Evolutionary conservation across 306 rosid genomes (phyloP), one percentile per base, ranked within the genome.

Genomic region (Vigna angularis): DNA sequence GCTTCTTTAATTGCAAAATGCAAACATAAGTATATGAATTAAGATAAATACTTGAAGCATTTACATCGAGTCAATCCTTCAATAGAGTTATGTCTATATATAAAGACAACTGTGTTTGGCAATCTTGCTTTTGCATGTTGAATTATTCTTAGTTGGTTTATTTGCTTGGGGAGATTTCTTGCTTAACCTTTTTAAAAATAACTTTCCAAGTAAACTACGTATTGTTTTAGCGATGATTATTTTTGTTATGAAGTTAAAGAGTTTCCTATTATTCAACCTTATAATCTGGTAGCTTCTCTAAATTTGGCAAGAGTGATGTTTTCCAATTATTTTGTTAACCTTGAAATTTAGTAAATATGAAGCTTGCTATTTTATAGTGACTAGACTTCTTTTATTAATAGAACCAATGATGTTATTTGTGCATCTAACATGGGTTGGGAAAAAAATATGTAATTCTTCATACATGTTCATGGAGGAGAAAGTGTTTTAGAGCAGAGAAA

Each of bases 1-100:
- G 10, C 42, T 56, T 53, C 32, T 49, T 47, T 48, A 16, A 66
- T 74, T 24, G 64, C 32, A 56, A 22, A 9, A 56, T 59, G 32
- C 15, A 36, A 20, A 52, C 47, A 50, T 20, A 28, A 7, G 51
- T 49, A 40, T 45, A 11, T 69, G 98, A 88, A 75, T 65, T 90
- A 66, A 85, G 76, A 83, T 55, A 86, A 70, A 87, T 90, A 49
- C 86, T 89, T 86, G 91, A 90, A 91, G 89, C 80, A 84, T 75
- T 76, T 74, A 45, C 78, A 1, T 76, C 28, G 13, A 48, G 79
- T 11, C 56, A 14, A 70, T 67, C 76, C 63, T 75, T 52, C 59
- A 40, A 13, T 48, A 66, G 40, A 64, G 13, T 66, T 62, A 40
- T 51, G 65, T 18, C 17, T 58, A 42, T 22, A n/a, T 58, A 42